These are phyloP conservation scores for Trichoderma parareesei DNA, from an alignment of 495 filamentous ascomycete species.

Conservation along the genomic window DNA sequence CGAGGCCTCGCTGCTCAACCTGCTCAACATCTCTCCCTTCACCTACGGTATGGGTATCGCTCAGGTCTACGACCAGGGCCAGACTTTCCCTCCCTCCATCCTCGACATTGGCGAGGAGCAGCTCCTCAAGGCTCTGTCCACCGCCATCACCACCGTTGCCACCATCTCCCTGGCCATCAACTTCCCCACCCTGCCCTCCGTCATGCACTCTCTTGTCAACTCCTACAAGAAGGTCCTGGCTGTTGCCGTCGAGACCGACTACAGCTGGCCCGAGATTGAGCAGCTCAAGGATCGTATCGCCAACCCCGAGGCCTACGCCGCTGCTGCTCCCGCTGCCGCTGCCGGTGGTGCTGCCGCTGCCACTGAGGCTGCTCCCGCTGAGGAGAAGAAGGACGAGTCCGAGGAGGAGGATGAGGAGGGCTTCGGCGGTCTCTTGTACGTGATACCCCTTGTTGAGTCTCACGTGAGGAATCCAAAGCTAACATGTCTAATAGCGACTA, in stretches of 20 bases:
- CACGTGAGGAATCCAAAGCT: background rate
- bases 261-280: constrained; percentile 91
- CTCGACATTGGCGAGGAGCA: constrained; percentile 91
- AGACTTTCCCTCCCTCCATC: constrained; percentile 74
- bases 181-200: constrained; percentile 94
- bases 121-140: constrained; percentile 74
- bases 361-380: constrained; percentile 45
- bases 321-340: constrained; percentile 62
- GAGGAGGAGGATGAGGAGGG: constrained; percentile 54
- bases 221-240: constrained; percentile 93
- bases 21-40: constrained; percentile 99
- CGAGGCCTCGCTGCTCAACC: constrained; percentile 96
- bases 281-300: constrained; percentile 98
- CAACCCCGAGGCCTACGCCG: constrained; percentile 91
- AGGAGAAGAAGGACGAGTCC: constrained; percentile 50
- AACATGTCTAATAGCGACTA: constrained; percentile 34
- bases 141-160: constrained; percentile 80
- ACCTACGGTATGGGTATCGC: constrained; percentile 96
- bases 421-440: constrained; percentile 66
- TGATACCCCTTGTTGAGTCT: constrained; percentile 17
- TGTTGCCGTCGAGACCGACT: constrained; percentile 83
- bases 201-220: constrained; percentile 94
- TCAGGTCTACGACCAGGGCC: constrained; percentile 94
- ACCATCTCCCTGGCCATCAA: constrained; percentile 80
- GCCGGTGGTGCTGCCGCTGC: constrained; percentile 40